phyloP scores from a whole-genome alignment of 2,329 filamentous ascomycete genomes.

The Myriosclerotinia curreyana region DNA sequence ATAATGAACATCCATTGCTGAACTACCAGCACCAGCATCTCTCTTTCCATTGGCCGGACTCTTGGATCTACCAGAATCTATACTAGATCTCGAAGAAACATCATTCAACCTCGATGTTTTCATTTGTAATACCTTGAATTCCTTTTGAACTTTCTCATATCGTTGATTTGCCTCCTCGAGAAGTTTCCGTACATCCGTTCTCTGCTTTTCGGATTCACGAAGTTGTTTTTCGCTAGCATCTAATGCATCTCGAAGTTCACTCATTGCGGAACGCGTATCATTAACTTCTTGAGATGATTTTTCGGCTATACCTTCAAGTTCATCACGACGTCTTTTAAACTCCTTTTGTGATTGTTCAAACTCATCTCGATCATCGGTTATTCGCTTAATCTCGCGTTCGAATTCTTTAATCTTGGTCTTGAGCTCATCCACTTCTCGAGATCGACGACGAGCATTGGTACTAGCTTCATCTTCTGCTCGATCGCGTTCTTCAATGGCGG shows the following conservation, averaged over 20 bases:
- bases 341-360: conserved; percentile 71
- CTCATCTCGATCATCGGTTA: conserved; percentile 73
- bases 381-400: conserved; percentile 70
- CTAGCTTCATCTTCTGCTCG: conserved; percentile 87
- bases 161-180: conserved; percentile 75
- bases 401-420: conserved; percentile 75
- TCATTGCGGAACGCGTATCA: conserved; percentile 74
- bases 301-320: conserved; percentile 68
- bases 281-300: conserved; percentile 68
- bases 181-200: conserved; percentile 67
- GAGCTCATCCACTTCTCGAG: conserved; percentile 83
- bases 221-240: conserved; percentile 86
- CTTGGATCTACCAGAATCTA: conserved; percentile 40
- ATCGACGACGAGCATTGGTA: conserved; percentile 69
- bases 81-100: conserved; percentile 35
- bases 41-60: conserved; percentile 30
- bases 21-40: conserved; percentile 12
- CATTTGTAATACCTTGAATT: conserved; percentile 53
- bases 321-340: conserved; percentile 69
- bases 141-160: conserved; percentile 76
- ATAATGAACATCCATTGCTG: conserved; percentile 48
- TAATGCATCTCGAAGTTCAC: conserved; percentile 72
- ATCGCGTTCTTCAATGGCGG: conserved; percentile 90
- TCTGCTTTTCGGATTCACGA: conserved; percentile 79
- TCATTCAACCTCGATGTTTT: conserved; percentile 40